Evolutionary conservation across 768 basidiomycete genomes (phyloP).

Genomic region (Boletus sp.): DNA sequence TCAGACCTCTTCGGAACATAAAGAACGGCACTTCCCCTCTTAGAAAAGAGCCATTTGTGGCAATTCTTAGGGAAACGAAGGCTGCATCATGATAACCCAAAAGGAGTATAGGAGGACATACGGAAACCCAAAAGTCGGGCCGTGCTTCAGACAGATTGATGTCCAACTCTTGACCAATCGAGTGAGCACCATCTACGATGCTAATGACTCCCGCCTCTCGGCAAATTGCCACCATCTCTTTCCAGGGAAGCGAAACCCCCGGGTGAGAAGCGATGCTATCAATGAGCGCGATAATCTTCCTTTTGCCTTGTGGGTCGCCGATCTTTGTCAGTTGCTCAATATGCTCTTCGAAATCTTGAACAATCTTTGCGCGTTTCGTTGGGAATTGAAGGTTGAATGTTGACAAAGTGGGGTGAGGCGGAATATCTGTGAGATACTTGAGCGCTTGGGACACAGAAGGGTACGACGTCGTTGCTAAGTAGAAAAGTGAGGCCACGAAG

Average conservation of each 20-base stretch:
- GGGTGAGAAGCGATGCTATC: slow-evolving; percentile 66
- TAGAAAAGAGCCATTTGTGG: slow-evolving; percentile 81
- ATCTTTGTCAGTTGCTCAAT: slow-evolving; percentile 30
- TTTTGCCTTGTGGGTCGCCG: slow-evolving; percentile 23
- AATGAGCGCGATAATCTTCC: slow-evolving; percentile 62
- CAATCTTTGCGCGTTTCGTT: slow-evolving; percentile 51
- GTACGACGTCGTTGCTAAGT: slow-evolving; percentile 57
- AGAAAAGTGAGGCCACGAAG: not conserved
- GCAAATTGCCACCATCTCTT: slow-evolving; percentile 63
- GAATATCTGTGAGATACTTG: slow-evolving; percentile 50
- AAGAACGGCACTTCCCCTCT: slow-evolving; percentile 63
- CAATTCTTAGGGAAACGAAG: slow-evolving; percentile 50
- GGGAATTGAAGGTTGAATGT: slow-evolving; percentile 55
- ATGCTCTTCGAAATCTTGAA: slow-evolving; percentile 45
- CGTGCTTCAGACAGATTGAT: slow-evolving; percentile 52
- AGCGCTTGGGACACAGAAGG: slow-evolving; percentile 48
- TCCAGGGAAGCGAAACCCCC: slow-evolving; percentile 66
- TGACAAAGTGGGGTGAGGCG: slow-evolving; percentile 50
- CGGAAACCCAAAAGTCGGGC: slow-evolving; percentile 80
- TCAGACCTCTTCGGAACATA: slow-evolving; percentile 66
- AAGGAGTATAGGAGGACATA: slow-evolving; percentile 31
- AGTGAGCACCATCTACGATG: slow-evolving; percentile 79
- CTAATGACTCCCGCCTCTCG: slow-evolving; percentile 59
- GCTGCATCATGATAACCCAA: not conserved
- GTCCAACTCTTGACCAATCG: slow-evolving; percentile 65